phyloP scores from a whole-genome alignment of 257 asterid genomes.

The Handroanthus guayacan region DNA sequence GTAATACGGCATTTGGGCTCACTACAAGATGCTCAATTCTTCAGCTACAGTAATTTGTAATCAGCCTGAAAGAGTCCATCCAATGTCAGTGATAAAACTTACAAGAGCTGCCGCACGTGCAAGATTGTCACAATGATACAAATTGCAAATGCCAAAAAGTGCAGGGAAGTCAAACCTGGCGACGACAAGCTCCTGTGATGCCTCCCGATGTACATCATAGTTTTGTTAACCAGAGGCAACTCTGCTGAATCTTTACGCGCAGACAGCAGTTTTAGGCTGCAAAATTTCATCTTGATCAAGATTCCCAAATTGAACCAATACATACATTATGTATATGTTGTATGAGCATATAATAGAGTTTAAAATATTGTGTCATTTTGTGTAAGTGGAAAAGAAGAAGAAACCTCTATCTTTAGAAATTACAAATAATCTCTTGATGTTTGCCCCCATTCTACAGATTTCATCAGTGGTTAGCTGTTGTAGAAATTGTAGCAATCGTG shows the following conservation, averaged over 20 bases:
- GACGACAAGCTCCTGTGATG: slow-evolving; percentile 53
- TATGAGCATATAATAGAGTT: neutral
- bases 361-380: neutral
- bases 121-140: slow-evolving; percentile 10
- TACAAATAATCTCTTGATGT: too few relatives aligned
- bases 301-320: neutral
- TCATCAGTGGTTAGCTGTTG: too few relatives aligned
- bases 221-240: slow-evolving; percentile 82
- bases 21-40: slow-evolving; percentile 34
- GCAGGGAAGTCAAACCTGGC: slow-evolving; percentile 42
- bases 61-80: slow-evolving; percentile 53
- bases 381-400: too few relatives aligned
- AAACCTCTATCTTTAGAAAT: too few relatives aligned
- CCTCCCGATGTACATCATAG: slow-evolving; percentile 83
- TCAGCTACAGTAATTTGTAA: slow-evolving; percentile 35
- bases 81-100: slow-evolving; percentile 31
- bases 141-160: slow-evolving; percentile 27
- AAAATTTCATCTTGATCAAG: slow-evolving; percentile 1
- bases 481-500: too few relatives aligned
- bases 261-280: slow-evolving; percentile 73
- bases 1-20: slow-evolving; percentile 26
- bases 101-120: slow-evolving; percentile 24
- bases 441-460: too few relatives aligned
- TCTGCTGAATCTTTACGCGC: slow-evolving; percentile 69
- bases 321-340: neutral